phyloP scores from a whole-genome alignment of 2,329 filamentous ascomycete genomes.

The Colletotrichum eremochloae region DNA sequence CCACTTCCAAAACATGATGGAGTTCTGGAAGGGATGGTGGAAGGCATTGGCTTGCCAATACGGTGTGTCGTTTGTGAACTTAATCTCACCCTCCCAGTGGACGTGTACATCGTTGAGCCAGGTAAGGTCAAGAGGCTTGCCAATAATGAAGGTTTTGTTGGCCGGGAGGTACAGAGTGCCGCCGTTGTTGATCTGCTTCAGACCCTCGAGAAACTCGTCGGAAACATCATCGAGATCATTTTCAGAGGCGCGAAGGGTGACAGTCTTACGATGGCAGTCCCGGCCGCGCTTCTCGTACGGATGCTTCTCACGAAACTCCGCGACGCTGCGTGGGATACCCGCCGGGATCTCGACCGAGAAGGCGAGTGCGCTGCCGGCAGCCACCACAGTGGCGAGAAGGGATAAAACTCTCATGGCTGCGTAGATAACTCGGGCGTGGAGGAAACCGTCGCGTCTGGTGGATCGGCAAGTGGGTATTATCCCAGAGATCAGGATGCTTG shows the following conservation, averaged over 20 bases:
- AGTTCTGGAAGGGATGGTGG: slow-evolving; percentile 73
- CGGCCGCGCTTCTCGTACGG: slow-evolving; percentile 61
- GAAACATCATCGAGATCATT: slow-evolving; percentile 60
- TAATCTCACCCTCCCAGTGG: slow-evolving; percentile 52
- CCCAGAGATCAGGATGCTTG: slow-evolving; percentile 27
- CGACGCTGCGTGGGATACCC: slow-evolving; percentile 46
- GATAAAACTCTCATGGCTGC: slow-evolving; percentile 43
- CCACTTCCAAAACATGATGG: slow-evolving; percentile 75
- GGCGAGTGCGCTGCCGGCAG: slow-evolving; percentile 38
- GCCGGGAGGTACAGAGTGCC: slow-evolving; percentile 69
- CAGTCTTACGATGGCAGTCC: slow-evolving; percentile 40
- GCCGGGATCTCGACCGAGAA: slow-evolving; percentile 38
- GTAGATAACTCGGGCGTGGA: slow-evolving; percentile 11
- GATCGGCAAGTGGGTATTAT: slow-evolving; percentile 22
- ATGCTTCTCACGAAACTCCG: slow-evolving; percentile 56
- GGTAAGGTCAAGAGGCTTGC: slow-evolving; percentile 72
- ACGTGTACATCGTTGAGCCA: slow-evolving; percentile 73
- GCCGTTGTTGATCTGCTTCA: slow-evolving; percentile 65
- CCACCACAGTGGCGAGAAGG: slow-evolving; percentile 42
- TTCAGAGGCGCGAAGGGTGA: slow-evolving; percentile 37
- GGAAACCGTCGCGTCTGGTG: neutral
- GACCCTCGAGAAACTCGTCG: slow-evolving; percentile 55
- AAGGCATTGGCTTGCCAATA: slow-evolving; percentile 77
- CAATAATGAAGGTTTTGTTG: slow-evolving; percentile 69
- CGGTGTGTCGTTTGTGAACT: slow-evolving; percentile 73